Evolutionary conservation across 768 basidiomycete species (phyloP).

Genomic region (Butyriboletus loyo): DNA sequence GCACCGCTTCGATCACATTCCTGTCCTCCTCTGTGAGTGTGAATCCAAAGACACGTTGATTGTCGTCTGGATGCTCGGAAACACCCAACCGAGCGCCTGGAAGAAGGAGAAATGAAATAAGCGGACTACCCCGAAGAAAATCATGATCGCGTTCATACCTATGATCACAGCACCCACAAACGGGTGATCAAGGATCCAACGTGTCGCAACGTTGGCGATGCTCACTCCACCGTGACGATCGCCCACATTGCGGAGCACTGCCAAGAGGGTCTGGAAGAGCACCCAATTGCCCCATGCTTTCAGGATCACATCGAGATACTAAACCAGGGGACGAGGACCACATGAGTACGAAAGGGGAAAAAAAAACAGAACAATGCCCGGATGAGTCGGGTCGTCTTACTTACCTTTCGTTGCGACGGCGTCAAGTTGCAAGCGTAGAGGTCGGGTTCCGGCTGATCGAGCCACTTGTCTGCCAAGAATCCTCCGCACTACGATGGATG

Average conservation of each 20-base stretch:
- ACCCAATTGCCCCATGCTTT: conserved; percentile 77
- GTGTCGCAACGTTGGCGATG: conserved; percentile 75
- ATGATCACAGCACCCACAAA: conserved; percentile 80
- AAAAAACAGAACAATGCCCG: background rate
- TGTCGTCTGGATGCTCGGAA: conserved; percentile 71
- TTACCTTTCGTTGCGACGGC: conserved; percentile 80
- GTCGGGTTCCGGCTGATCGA: conserved; percentile 66
- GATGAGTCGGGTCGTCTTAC: conserved; percentile 4
- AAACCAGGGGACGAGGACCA: background rate
- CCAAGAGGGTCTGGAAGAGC: conserved; percentile 67
- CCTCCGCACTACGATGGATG: conserved; percentile 65
- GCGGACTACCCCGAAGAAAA: background rate
- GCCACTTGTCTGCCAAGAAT: conserved; percentile 76
- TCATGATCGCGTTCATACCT: conserved; percentile 38
- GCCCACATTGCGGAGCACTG: conserved; percentile 58
- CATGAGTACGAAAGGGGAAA: background rate
- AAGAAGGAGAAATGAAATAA: background rate
- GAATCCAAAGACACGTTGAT: conserved; percentile 60
- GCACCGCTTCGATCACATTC: conserved; percentile 57
- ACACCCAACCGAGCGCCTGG: conserved; percentile 72
- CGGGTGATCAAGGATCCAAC: conserved; percentile 78
- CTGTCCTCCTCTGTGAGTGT: conserved; percentile 54
- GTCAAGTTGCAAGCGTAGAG: conserved; percentile 64
- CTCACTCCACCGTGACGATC: conserved; percentile 62
- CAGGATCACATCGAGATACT: conserved; percentile 85